These are phyloP conservation scores for Trichoderma sp. DNA, from an alignment of 2,329 filamentous ascomycete genomes.

Conservation along the genomic window DNA sequence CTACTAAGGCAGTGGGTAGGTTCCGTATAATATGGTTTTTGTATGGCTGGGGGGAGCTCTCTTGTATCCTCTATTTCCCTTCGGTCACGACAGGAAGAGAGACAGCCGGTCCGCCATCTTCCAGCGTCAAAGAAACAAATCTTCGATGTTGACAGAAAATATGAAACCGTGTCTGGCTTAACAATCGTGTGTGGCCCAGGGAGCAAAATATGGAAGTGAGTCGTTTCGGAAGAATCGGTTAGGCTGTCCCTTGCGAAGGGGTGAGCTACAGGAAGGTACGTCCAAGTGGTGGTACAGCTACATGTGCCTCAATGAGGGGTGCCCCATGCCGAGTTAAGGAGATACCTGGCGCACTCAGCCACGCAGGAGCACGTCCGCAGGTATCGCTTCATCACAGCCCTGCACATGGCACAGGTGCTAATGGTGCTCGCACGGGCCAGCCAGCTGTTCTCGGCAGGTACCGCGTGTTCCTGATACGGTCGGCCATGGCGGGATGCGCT, in stretches of 20 bases:
- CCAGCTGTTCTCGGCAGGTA: conserved; percentile 9
- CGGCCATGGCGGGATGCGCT: conserved; percentile 14
- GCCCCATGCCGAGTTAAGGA: conserved; percentile 7
- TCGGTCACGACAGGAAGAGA: conserved; percentile 16
- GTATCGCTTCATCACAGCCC: conserved; percentile 11
- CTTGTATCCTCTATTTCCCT: conserved; percentile 4
- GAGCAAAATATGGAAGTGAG: conserved; percentile 8
- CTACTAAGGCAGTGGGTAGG: not conserved
- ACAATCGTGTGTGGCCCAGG: conserved; percentile 12
- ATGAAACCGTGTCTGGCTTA: conserved; percentile 5
- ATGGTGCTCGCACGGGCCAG: conserved; percentile 14
- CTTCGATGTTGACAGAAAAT: not conserved
- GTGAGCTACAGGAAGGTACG: conserved; percentile 12
- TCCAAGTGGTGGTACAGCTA: not conserved
- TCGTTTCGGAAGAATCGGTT: conserved; percentile 20
- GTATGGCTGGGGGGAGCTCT: not conserved
- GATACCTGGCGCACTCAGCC: not conserved
- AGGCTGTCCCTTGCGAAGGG: conserved; percentile 5
- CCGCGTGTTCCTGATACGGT: conserved; percentile 16
- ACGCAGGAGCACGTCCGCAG: not conserved
- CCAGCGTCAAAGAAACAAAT: not conserved
- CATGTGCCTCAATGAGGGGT: conserved; percentile 8
- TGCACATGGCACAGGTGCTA: conserved; percentile 5
- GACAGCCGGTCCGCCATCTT: conserved; percentile 16
- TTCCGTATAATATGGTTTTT: not conserved